phyloP scores from a whole-genome alignment of 106 monocot species.

The Phalaenopsis equestris region DNA sequence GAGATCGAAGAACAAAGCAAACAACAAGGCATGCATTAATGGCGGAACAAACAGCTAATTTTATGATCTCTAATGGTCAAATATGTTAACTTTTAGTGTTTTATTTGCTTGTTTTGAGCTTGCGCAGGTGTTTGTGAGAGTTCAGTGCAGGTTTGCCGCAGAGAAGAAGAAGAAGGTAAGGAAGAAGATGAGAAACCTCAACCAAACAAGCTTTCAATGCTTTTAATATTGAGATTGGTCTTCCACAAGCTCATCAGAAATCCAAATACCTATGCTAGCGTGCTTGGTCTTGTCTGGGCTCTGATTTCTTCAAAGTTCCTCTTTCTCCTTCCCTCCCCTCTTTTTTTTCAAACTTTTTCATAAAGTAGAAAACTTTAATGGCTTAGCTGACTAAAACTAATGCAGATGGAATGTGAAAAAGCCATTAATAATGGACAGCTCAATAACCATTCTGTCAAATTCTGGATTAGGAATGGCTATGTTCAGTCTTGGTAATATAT shows the following conservation, averaged over 20 bases:
- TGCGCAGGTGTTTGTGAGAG: too few species aligned
- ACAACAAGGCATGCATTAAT: too few species aligned
- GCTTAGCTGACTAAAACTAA: not conserved
- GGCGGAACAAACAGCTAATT: too few species aligned
- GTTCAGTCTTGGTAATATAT: slow-evolving; percentile 45
- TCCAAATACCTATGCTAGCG: slow-evolving; percentile 39
- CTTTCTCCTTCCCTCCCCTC: not conserved
- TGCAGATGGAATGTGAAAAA: slow-evolving; percentile 41
- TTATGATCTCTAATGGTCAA: too few species aligned
- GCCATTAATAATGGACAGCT: slow-evolving; percentile 33
- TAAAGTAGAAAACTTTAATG: not conserved
- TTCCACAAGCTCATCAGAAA: slow-evolving; percentile 38
- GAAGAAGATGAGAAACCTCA: slow-evolving; percentile 5
- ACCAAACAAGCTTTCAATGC: not conserved
- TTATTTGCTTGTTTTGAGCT: too few species aligned
- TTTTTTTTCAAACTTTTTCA: not conserved
- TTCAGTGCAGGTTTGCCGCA: slow-evolving; percentile 4
- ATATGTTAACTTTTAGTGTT: too few species aligned
- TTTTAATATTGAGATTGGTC: slow-evolving; percentile 25
- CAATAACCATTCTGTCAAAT: slow-evolving; percentile 37
- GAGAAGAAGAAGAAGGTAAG: not conserved
- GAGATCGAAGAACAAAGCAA: too few species aligned
- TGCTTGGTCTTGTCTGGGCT: slow-evolving; percentile 40
- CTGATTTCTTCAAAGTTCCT: slow-evolving; percentile 32
- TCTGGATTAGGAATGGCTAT: slow-evolving; percentile 52